Percentiles rank a stretch among this genome's conserved stretches.
Evolutionary conservation across 2,329 filamentous ascomycete genomes (phyloP).

Genomic region (Stemphylium beticola): DNA sequence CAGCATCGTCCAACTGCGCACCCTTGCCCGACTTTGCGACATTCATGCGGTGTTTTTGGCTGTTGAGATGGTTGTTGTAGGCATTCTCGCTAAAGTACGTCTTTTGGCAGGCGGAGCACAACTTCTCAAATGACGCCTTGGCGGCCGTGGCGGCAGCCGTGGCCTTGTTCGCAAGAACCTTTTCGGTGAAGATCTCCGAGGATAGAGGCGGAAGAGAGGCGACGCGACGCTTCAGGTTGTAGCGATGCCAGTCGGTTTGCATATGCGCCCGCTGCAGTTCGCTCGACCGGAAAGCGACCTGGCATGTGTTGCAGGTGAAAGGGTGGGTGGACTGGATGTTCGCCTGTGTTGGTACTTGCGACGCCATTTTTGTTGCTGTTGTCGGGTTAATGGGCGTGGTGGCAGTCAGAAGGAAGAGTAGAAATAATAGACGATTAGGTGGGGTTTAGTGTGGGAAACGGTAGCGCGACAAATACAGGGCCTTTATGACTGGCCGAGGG

Average conservation of each 20-base stretch:
- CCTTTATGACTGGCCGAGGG: conserved; percentile 32
- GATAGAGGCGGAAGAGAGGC: conserved; percentile 88
- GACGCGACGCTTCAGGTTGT: conserved; percentile 94
- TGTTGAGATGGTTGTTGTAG: conserved; percentile 88
- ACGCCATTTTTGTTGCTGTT: conserved; percentile 39
- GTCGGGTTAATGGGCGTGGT: conserved; percentile 1
- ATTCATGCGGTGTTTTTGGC: conserved; percentile 83
- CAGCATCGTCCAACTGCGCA: conserved; percentile 65
- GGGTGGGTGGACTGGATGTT: conserved; percentile 65
- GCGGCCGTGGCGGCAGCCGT: conserved; percentile 82
- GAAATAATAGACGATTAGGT: conserved; percentile 31
- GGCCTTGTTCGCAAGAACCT: conserved; percentile 90
- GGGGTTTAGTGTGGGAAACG: conserved; percentile 32
- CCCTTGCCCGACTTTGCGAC: conserved; percentile 56
- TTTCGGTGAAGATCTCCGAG: conserved; percentile 92
- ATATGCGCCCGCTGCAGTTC: conserved; percentile 95
- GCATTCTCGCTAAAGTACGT: conserved; percentile 97
- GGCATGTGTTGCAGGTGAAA: conserved; percentile 97
- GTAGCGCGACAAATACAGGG: conserved; percentile 16
- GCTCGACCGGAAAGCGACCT: conserved; percentile 93
- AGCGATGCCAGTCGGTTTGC: conserved; percentile 98
- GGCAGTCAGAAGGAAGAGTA: conserved; percentile 4
- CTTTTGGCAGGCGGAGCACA: conserved; percentile 83
- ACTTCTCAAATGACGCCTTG: conserved; percentile 85
- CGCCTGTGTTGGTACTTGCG: conserved; percentile 41